Conservation (phyloP, 495 filamentous ascomycete genomes). For the Lasiosphaeria ovina region DNA sequence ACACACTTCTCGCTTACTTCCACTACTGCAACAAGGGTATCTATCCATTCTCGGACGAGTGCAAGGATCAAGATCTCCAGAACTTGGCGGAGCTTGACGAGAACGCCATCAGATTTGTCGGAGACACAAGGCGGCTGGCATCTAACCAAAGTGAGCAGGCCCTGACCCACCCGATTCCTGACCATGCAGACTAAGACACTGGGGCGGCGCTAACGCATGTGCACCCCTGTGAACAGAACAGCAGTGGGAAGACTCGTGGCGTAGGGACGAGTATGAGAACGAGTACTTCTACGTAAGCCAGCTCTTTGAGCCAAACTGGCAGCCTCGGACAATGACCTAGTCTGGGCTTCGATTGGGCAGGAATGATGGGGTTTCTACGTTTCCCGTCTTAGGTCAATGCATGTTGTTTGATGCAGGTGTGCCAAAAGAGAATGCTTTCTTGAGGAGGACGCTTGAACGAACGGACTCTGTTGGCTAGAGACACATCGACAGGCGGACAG, state of each 20-base stretch:
- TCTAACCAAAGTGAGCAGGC: constrained; percentile 42
- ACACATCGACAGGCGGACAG: too few relatives aligned
- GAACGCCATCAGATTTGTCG: constrained; percentile 37
- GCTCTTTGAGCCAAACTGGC: constrained; percentile 51
- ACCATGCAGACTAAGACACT: neutral
- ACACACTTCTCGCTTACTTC: constrained; percentile 57
- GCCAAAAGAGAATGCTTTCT: constrained; percentile 15
- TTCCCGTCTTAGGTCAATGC: constrained; percentile 3
- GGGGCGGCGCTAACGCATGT: constrained; percentile 12
- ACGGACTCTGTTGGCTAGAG: too few relatives aligned
- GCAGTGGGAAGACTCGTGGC: constrained; percentile 40
- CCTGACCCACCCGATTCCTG: neutral
- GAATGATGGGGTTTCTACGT: neutral
- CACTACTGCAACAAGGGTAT: constrained; percentile 59
- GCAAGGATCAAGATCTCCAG: constrained; percentile 47
- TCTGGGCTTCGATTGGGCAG: constrained; percentile 10
- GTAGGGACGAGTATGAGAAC: constrained; percentile 40
- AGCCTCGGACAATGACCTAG: constrained; percentile 43
- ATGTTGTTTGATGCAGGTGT: constrained; percentile 18
- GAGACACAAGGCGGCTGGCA: constrained; percentile 35
- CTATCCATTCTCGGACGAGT: constrained; percentile 49
- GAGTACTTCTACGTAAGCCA: constrained; percentile 54
- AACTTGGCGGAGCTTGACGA: constrained; percentile 46
- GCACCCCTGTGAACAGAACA: constrained; percentile 26
- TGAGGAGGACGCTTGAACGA: too few relatives aligned